A percentile compares a stretch with the other conserved stretches of the same genome.
phyloP scores from a whole-genome alignment of 169 alveolate genomes.

The Fabrea salina region DNA sequence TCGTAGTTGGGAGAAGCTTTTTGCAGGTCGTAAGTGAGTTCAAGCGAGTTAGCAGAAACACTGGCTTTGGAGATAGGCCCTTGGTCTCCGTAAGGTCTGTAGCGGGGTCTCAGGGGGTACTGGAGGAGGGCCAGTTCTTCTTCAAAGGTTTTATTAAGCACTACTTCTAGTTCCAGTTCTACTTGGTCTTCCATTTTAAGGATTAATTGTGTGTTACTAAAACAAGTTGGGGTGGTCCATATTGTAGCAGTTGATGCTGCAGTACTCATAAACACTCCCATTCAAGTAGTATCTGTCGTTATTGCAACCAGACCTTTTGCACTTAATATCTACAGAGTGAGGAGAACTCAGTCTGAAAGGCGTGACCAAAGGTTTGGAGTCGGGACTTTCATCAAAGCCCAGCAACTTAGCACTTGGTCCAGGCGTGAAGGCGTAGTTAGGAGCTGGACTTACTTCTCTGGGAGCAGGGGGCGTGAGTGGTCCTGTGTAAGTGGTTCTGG shows the following conservation, averaged over 20 bases:
- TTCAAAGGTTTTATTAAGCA: not conserved
- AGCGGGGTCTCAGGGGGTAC: slow-evolving; percentile 28
- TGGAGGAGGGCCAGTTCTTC: not conserved
- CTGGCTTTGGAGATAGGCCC: not conserved
- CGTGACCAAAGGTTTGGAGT: not conserved
- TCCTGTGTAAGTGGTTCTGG: not conserved
- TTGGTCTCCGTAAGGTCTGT: slow-evolving; percentile 28
- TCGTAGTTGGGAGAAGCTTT: not conserved
- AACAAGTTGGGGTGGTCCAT: not conserved
- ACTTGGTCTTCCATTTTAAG: slow-evolving; percentile 12
- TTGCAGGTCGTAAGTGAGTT: not conserved
- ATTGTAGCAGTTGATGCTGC: not conserved
- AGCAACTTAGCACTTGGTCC: not conserved
- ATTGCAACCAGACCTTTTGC: not conserved
- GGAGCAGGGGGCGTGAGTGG: not conserved
- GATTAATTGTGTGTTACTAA: too few relatives aligned
- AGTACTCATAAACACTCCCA: not conserved
- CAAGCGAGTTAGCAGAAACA: not conserved
- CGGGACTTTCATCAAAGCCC: not conserved
- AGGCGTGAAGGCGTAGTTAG: not conserved
- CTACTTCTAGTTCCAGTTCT: slow-evolving; percentile 6
- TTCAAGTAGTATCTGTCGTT: not conserved
- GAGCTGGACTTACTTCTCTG: not conserved
- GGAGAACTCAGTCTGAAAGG: not conserved
- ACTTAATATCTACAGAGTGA: not conserved